phyloP scores from a whole-genome alignment of 176 grass and related monocot genomes.

The Ensete ventricosum region DNA sequence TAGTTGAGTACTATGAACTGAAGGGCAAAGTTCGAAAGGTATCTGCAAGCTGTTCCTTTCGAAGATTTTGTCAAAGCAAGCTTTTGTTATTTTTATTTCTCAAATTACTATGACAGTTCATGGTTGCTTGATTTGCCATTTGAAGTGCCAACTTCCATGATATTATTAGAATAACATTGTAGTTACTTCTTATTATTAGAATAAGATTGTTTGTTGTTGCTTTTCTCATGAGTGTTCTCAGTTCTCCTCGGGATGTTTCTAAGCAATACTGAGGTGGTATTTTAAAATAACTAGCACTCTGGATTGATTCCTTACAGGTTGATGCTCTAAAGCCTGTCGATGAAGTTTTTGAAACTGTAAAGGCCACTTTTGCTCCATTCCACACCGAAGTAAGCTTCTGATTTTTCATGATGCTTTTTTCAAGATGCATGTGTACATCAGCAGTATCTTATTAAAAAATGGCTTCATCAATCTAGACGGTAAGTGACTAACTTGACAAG shows the following conservation, averaged over 20 bases:
- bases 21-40: constrained; percentile 20
- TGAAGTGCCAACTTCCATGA: not conserved
- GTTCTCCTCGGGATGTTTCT: not conserved
- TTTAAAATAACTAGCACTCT: not conserved
- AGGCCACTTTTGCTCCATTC: constrained; percentile 3
- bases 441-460: not conserved
- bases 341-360: constrained; percentile 18
- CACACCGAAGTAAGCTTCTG: not conserved
- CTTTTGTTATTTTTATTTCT: not conserved
- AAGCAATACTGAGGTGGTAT: not conserved
- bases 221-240: not conserved
- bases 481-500: not conserved
- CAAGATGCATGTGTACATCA: not conserved
- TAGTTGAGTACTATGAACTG: constrained; percentile 13
- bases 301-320: not conserved
- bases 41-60: not conserved
- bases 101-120: not conserved
- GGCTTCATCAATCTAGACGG: not conserved
- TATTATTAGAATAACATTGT: not conserved
- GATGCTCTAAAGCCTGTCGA: constrained; percentile 1
- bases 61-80: not conserved
- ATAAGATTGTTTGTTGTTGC: not conserved
- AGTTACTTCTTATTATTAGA: not conserved
- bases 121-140: not conserved
- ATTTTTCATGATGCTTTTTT: not conserved